phyloP scores from a whole-genome alignment of 192 early-diverging fungal genomes.

The Globomyces pollinis-pini region DNA sequence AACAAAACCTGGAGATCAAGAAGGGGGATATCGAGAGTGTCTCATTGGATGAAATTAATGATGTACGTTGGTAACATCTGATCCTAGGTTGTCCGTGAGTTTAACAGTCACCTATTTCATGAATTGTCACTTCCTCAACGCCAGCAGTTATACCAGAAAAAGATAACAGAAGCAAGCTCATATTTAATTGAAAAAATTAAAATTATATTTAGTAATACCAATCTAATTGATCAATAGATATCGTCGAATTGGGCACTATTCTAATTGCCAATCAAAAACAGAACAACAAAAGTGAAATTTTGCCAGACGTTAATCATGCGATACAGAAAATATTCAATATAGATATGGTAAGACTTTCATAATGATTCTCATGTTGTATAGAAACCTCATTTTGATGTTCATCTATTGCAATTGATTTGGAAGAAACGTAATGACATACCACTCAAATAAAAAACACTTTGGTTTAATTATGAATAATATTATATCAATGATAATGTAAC shows the following conservation, averaged over 20 bases:
- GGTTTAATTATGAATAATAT: too few relatives aligned
- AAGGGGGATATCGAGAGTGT: slow-evolving; percentile 34
- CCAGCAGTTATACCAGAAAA: not conserved
- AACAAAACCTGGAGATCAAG: slow-evolving; percentile 18
- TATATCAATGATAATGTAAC: too few relatives aligned
- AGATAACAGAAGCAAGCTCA: not conserved
- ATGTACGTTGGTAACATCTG: slow-evolving; percentile 17
- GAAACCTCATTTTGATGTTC: too few relatives aligned
- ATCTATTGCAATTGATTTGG: too few relatives aligned
- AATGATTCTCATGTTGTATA: slow-evolving; percentile 25
- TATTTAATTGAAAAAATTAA: not conserved
- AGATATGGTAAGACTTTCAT: not conserved
- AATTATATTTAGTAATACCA: not conserved
- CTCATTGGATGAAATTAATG: slow-evolving; percentile 42
- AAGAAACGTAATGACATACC: too few relatives aligned
- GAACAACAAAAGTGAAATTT: not conserved
- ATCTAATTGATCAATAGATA: not conserved
- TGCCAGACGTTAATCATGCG: not conserved
- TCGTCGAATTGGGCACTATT: not conserved
- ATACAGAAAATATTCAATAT: not conserved
- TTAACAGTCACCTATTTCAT: too few relatives aligned
- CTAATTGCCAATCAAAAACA: not conserved
- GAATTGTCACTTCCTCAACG: too few relatives aligned
- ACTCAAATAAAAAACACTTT: too few relatives aligned
- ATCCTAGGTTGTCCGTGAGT: not conserved